Evolutionary conservation across 2,329 filamentous ascomycete species (phyloP), one percentile per base, ranked within the genome.

Genomic region (Colletotrichum orchidophilum): DNA sequence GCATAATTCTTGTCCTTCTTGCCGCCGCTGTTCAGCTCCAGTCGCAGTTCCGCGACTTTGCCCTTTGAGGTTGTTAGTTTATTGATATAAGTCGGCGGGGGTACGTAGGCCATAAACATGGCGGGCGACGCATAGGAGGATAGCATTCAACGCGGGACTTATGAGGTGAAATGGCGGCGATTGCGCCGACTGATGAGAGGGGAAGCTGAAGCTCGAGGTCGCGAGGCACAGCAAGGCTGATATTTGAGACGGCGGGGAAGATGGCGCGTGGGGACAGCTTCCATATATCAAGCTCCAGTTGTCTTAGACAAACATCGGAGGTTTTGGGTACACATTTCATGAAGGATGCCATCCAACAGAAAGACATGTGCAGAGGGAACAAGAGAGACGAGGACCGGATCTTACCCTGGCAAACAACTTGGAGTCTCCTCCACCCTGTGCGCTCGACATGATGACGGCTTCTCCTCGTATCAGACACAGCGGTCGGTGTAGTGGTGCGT

Each of bases 1-100:
- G 92, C 89, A 83, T 94, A 93, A 84, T 97, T 97, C 89, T 98
- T 98, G 86, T 99, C 96, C 86, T 98, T 99, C 87, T 97, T 98
- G 75, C 94, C 93, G 80, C 95, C 95, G 83, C 92, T 94, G 83
- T 95, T 95, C 80, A 99, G 90, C 87, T 99, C 96, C 81, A 93
- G 90, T 81, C 96, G 94, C 80, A 99, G 88, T 89, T 99, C 96
- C 73, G 96, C 95, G 75, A 98, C 96, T 89, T 99, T 99, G 88
- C 96, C 96, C 96, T 99, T 93, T 86, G 83, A 77, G 81, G 83
- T 82, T 81, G 84, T 89, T 82, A 90, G 87, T 84, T 80, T 85
- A 80, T 80, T 78, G 13, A 69, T 21, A 77, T 82, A 79, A 73
- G 78, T 76, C 74, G 83, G 79, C 50, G 83, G 83, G 63, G 87